Base-by-base conservation (phyloP, 1,284 basidiomycete genomes). In the Xanthoconium separans region DNA sequence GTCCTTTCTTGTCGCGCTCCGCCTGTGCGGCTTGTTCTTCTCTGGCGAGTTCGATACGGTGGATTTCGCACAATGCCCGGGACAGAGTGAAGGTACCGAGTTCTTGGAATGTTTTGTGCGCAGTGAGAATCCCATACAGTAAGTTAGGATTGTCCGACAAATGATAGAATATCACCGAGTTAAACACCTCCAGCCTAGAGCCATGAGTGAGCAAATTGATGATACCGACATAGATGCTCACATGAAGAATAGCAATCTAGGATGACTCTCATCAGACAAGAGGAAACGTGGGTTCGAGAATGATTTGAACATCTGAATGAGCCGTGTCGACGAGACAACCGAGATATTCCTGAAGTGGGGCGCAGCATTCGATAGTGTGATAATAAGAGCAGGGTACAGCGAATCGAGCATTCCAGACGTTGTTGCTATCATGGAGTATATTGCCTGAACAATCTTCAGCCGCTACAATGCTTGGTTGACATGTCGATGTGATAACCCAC, bases 191-290 rank as follows among this genome's bases (percentile, higher is more conserved):
- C 42, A 98, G 79, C 80, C 91, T 93, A 61, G 18, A 47, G 41
- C 54, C 58, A 47, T 54, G 30, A 40, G 24, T n/a, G 44, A 48
- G 40, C 27, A 48, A n/a, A 34, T 36, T 11, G 34, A 43, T 16
- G 47, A 48, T 16, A 47, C 18, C 27, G 51, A 7, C 40, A 7
- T n/a, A 31, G 24, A 22, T 31, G 64, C 77, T 59, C 57, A 91
- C 87, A 94, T 85, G 73, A 96, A 96, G 73, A 91, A 98, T 30
- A 97, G 77, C 24, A 98, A 74, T 47, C 95, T 77, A 3, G 96
- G 96, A 69, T 98, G 91, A 7, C 93, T 92, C 71, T 98, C 95
- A 60, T 98, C 95, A 1, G 92, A 87, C 29, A 99, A 76, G 37
- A 99, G 75, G 72, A 98, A 98, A 8, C 84, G 75, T 0, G 96